Base-by-base conservation (phyloP, 768 basidiomycete genomes). In the Multifurca ochricompacta region DNA sequence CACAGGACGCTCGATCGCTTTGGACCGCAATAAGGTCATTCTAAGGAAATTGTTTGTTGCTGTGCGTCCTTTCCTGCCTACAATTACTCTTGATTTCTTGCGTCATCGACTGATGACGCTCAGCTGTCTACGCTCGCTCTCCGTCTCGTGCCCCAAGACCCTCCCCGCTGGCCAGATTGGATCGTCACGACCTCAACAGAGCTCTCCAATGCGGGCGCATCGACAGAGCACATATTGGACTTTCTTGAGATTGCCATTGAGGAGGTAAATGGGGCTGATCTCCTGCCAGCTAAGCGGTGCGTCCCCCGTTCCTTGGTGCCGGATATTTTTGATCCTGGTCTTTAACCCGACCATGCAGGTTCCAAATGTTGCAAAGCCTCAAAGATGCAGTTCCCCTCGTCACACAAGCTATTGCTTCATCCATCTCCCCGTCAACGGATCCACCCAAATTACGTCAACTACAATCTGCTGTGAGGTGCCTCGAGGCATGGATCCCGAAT, bases 41-140 rank as follows among this genome's bases (percentile, higher is more conserved):
- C 75, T 91, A 30, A 81, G 91, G 51, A 96, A 94, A 65, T 71
- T 94, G 16, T 96, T 87, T 66, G 89, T 92, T 21, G 82, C 89
- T 46, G 90, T 94, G 71, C 66, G 85, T 73, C 16, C 44, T 27
- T 27, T 13, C 9, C 10, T 0, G 23, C 27, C 27, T n/a, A n/a
- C n/a, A n/a, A 19, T 47, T 10, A n/a, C 32, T 23, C 27, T 21
- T 54, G 28, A 19, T 18, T 36, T 37, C 48, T 39, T 9, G 48
- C 54, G 40, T 52, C 37, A 35, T 41, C 56, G 43, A 19, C 18
- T 37, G 3, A 40, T 48, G 27, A 46, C 11, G 10, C 31, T 7
- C 34, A 50, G 40, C 47, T 58, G 18, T 57, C 23, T 0, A 79
- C 84, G 14, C 69, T 90, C 52, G 88, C 89, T 35, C 68, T 92